Evolutionary conservation across 177 flowering plant species (phyloP), one percentile per base, ranked within the genome.

Genomic region (Tripterygium wilfordii): DNA sequence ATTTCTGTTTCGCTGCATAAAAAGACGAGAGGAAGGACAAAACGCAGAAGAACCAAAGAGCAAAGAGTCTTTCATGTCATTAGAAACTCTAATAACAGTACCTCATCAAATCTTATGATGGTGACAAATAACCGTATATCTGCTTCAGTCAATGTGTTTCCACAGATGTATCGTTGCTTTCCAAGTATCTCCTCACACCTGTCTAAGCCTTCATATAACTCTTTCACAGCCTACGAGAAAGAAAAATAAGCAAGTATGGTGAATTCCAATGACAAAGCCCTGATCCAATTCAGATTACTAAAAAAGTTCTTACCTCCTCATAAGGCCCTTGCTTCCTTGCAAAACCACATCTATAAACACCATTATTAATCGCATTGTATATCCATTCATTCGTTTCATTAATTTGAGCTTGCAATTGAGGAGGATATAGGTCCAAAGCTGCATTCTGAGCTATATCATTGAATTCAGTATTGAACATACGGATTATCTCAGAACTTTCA

Each of bases 91-190:
- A 20, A 16, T 8, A 29, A 10, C 10, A 48, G 24, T 67, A 91
- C 98, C 95, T 88, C 98, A 64, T 92, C 96, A 64, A 92, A 92
- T 66, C 98, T 70, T 48, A 92, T 79, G 10, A 92, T 76, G 50
- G 98, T 92, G 53, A 79, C 96, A 69, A 92, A 88, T 71, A 92
- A 57, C 36, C 96, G 83, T 27, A 92, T 69, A 64, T 92, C 96
- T 49, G 96, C 88, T 73, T 88, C 98, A 44, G 96, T 70, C 28
- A 83, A 66, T 16, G 64, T 55, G 36, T 72, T 70, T 45, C 96
- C 96, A 66, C 96, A 86, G 23, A 88, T 53, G 56, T 85, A 88
- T 32, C 85, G 74, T 43, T 88, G 90, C 60, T 72, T 82, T 53
- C 76, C 42, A 21, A 88, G 91, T 53, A 85, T 80, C 32, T 76